phyloP scores from a whole-genome alignment of 345 rosid species.

The Gossypium herbaceum region DNA sequence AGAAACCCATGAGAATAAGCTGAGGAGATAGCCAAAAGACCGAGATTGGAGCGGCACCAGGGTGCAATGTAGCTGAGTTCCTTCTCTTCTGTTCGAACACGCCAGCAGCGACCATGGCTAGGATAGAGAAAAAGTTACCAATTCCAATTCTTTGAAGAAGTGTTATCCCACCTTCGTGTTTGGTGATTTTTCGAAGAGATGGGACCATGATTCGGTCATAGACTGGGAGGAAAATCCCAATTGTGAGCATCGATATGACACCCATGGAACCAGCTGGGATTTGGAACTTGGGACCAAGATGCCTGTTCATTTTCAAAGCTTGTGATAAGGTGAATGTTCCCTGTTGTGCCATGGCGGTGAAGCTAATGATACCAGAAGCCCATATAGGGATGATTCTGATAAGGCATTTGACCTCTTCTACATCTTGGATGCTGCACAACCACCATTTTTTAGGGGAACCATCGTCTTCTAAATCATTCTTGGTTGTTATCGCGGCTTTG shows the following conservation, averaged over 20 bases:
- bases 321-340: conserved; percentile 45
- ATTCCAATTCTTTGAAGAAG: conserved; percentile 55
- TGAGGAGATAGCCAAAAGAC: conserved; percentile 59
- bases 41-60: conserved; percentile 31
- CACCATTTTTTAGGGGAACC: conserved; percentile 45
- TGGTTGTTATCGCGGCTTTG: conserved; percentile 52
- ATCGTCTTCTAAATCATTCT: conserved; percentile 43
- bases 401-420: conserved; percentile 67
- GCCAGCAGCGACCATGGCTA: conserved; percentile 48
- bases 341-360: conserved; percentile 40
- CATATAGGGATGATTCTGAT: conserved; percentile 49
- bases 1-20: conserved; percentile 50
- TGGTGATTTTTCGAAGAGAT: conserved; percentile 33
- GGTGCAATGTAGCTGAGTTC: conserved; percentile 20
- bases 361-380: conserved; percentile 45
- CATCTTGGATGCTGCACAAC: conserved; percentile 58
- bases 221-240: conserved; percentile 57
- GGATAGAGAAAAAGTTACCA: conserved; percentile 43
- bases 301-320: conserved; percentile 54
- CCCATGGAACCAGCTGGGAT: conserved; percentile 48
- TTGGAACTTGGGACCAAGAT: conserved; percentile 51
- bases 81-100: conserved; percentile 45
- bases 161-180: conserved; percentile 47
- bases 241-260: conserved; percentile 42
- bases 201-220: conserved; percentile 57